Evolutionary conservation across 129 eudicot genomes (phyloP), one percentile per base, ranked within the genome.

Genomic region (Helianthus tuberosus): DNA sequence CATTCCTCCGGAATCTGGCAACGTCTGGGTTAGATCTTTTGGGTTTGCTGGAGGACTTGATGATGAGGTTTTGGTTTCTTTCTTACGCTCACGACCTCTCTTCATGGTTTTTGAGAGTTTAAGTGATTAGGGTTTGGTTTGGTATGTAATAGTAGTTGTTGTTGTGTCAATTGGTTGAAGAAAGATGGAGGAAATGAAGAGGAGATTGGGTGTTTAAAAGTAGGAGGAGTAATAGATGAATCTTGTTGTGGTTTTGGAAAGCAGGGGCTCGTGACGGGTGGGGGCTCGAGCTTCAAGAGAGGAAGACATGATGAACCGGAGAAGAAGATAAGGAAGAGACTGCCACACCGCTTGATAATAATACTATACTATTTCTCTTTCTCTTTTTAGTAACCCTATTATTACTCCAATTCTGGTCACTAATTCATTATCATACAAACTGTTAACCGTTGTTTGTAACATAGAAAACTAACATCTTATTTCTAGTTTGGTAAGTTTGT

Each of bases 211-310:
- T 38, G 66, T 39, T 62, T 29, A 35, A 20, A 12, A 57, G 49
- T 15, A 12, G 50, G 8, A 59, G 5, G 64, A 65, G 51, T 65
- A 27, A 20, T 35, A 76, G 69, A 48, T 36, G 72, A 55, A 74
- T 50, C 38, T 66, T 29, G 66, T 6, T 66, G 65, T 63, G 68
- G 73, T 77, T 68, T 74, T 72, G 58, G 75, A 71, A 75, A 77
- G 67, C 79, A 68, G 71, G 84, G 48, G 86, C 80, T 86, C 83
- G 81, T 83, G 90, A 68, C 51, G 71, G 71, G 80, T 80, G 84
- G 86, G 75, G 90, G 91, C 91, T 82, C 93, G 70, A 85, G 87
- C 86, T 84, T 82, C 89, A 80, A 88, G 84, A 78, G 87, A 80
- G 91, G 84, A 88, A 75, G 85, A 79, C 71, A 64, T 74, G 81